phyloP scores from a whole-genome alignment of 305 asterid species.

The Solanum hybrid region DNA sequence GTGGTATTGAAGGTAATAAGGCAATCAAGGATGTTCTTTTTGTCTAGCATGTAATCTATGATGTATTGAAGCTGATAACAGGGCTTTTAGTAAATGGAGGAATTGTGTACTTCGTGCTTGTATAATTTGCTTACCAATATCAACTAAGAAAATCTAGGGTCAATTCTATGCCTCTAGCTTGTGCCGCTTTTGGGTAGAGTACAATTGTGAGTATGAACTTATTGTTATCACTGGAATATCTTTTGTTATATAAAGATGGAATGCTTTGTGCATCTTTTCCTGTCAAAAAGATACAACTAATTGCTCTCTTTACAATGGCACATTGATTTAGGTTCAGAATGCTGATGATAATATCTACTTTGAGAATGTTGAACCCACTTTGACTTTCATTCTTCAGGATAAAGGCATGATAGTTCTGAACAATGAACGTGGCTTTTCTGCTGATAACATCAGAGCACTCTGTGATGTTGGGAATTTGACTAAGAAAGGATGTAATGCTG shows the following conservation, averaged over 20 bases:
- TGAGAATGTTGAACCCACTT: slow-evolving; percentile 69
- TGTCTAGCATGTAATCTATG: too few species aligned
- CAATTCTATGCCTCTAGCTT: too few species aligned
- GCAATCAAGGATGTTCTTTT: too few species aligned
- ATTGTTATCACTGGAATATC: neutral
- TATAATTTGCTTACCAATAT: too few species aligned
- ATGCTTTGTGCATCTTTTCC: neutral
- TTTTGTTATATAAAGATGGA: neutral
- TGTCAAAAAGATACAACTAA: neutral
- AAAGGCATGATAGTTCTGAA: slow-evolving; percentile 44
- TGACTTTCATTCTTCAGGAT: slow-evolving; percentile 54
- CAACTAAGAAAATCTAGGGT: too few species aligned
- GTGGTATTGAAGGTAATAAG: too few species aligned
- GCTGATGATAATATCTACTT: slow-evolving; percentile 91
- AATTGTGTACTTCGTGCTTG: too few species aligned
- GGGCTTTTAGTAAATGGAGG: too few species aligned
- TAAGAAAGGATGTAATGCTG: slow-evolving; percentile 53
- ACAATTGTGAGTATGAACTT: neutral
- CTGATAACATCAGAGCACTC: slow-evolving; percentile 25
- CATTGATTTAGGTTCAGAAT: slow-evolving; percentile 68
- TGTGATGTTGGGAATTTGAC: slow-evolving; percentile 97
- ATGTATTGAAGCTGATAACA: too few species aligned
- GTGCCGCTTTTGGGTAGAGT: too few species aligned
- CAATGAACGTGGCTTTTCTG: slow-evolving; percentile 81
- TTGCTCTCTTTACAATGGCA: slow-evolving; percentile 15